Evolutionary conservation across 2,329 filamentous ascomycete genomes (phyloP).

Genomic region (Ilyonectria destructans): DNA sequence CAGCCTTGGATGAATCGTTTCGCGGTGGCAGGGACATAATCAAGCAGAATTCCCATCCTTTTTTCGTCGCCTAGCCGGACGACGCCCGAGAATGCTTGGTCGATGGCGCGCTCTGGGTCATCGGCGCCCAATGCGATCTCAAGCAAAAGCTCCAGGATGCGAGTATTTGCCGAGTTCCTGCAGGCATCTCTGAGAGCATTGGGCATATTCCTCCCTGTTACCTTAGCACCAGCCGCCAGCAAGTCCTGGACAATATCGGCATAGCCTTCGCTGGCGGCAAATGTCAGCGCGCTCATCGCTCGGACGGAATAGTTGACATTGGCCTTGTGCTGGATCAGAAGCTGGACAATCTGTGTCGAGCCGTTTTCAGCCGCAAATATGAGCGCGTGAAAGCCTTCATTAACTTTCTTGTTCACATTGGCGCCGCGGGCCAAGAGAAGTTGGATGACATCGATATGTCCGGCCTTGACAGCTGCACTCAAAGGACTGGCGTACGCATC

Average conservation of each 20-base stretch:
- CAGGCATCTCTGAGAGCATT: neutral
- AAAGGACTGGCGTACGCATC: slow-evolving; percentile 12
- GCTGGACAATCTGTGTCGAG: neutral
- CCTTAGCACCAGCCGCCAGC: neutral
- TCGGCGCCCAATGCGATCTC: neutral
- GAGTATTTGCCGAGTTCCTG: neutral
- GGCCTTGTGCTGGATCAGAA: slow-evolving; percentile 17
- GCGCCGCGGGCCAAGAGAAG: slow-evolving; percentile 20
- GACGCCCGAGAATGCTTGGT: neutral
- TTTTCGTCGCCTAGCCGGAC: neutral
- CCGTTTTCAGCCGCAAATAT: slow-evolving; percentile 2
- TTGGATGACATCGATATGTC: neutral
- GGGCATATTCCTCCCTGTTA: neutral
- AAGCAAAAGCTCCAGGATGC: neutral
- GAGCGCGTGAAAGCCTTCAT: neutral
- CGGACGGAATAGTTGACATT: neutral
- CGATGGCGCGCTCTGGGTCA: neutral
- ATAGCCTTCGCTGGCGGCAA: neutral
- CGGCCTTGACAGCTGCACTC: slow-evolving; percentile 7
- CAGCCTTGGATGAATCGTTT: slow-evolving; percentile 3
- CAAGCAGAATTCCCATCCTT: neutral
- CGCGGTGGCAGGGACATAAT: slow-evolving; percentile 3
- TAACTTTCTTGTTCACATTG: slow-evolving; percentile 6
- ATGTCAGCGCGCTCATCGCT: neutral
- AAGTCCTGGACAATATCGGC: slow-evolving; percentile 21